Conservation (phyloP, 768 basidiomycete species). For the Cyclocybe cylindracea region DNA sequence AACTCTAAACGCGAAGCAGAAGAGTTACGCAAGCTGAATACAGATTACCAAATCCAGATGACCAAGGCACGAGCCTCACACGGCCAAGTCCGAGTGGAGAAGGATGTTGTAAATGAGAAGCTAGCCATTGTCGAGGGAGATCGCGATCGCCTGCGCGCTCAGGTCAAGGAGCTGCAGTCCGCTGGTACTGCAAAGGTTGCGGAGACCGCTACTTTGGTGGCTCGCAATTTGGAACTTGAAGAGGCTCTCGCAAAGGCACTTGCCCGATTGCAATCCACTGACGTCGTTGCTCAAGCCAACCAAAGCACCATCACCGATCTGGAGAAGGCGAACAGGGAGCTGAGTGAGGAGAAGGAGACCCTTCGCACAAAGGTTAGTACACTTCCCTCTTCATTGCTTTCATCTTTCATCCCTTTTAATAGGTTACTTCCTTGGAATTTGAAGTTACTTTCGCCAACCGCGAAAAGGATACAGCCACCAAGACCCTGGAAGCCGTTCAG, state of each 20-base stretch:
- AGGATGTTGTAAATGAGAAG: conserved; percentile 70
- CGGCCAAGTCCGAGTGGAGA: conserved; percentile 81
- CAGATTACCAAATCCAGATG: conserved; percentile 71
- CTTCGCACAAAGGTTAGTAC: conserved; percentile 60
- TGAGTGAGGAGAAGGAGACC: conserved; percentile 53
- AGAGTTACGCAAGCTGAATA: conserved; percentile 66
- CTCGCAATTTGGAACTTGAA: conserved; percentile 63
- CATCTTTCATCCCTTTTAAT: conserved; percentile 8
- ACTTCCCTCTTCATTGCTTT: conserved; percentile 9
- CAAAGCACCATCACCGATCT: conserved; percentile 62
- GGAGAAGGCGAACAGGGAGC: conserved; percentile 61
- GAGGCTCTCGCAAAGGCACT: conserved; percentile 75
- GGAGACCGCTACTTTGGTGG: conserved; percentile 48
- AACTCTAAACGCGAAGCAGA: conserved; percentile 64
- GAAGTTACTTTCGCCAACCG: conserved; percentile 55
- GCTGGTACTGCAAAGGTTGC: conserved; percentile 40
- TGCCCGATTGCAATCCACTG: conserved; percentile 70
- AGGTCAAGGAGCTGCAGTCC: conserved; percentile 56
- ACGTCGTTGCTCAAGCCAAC: conserved; percentile 60
- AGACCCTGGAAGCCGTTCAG: conserved; percentile 53
- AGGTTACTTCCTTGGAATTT: conserved; percentile 66
- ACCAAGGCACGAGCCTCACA: conserved; percentile 77
- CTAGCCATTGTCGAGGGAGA: conserved; percentile 61
- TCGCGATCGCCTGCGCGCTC: conserved; percentile 57
- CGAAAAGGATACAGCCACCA: conserved; percentile 61